Base-by-base conservation (phyloP, 2,329 filamentous ascomycete species). In the Ophiostoma novo-ulmi region DNA sequence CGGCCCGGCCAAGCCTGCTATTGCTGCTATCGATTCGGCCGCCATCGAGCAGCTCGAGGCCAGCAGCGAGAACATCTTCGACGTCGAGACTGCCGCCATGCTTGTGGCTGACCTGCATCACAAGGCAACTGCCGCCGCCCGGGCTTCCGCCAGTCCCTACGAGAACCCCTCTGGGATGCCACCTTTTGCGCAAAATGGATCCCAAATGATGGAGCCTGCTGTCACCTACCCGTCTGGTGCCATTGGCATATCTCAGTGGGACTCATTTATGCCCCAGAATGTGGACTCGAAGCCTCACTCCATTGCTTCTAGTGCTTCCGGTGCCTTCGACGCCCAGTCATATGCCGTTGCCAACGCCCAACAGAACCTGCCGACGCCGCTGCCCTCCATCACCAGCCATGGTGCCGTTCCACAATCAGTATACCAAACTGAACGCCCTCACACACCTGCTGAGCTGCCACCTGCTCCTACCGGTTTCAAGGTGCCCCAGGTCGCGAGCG, bases 41-140 rank as follows among this genome's bases (percentile, higher is more conserved):
- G 90, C 92, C 70, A 83, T 97, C 76, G 94, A 97, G 82, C 93
- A 97, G 82, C 93, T 98, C 78, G 93, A 97, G 81, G 91, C 91
- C 77, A 92, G 89, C 81, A 92, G 89, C 79, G 94, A 97, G 80
- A 91, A 90, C 79, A 91, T 94, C 81, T 94, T 97, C 78, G 95
- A 97, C 80, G 91, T 97, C 78, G 94, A 99, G 85, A 93, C 94
- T 76, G 95, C 95, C 76, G 95, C 95, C 76, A 97, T 98, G 93
- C 88, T 99, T 80, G 96, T 99, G 84, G 95, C 94, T 79, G 94
- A 98, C 82, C 91, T 98, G 79, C 94, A 97, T 82, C 93, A 97
- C 84, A 97, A 97, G 84, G 94, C 85, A 77, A 94, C 94, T 63
- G 84, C 85, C 44, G 88, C 88, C 76, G 92, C 88, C 81, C 85